Percentiles rank a stretch among this genome's conserved stretches.
Conservation (phyloP, 192 early-diverging fungal species). For the Podila epicladia region DNA sequence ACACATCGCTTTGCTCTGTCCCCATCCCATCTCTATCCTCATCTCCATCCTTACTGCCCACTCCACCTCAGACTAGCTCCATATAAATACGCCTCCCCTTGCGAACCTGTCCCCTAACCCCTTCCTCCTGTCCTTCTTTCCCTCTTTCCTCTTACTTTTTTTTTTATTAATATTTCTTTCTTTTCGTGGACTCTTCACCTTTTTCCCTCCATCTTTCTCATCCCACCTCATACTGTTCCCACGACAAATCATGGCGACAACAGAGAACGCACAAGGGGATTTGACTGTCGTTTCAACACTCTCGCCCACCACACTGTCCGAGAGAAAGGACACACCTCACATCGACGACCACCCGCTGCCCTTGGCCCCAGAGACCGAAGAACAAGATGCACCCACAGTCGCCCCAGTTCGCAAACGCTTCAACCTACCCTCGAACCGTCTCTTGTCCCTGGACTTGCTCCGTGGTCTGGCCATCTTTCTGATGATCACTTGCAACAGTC, state of each 20-base stretch:
- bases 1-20: neutral
- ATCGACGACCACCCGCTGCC: neutral
- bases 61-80: neutral
- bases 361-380: neutral
- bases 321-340: neutral
- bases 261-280: neutral
- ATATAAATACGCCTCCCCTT: neutral
- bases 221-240: neutral
- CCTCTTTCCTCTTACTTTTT: neutral
- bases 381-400: neutral
- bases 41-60: neutral
- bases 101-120: neutral
- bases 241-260: neutral
- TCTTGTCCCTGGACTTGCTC: conserved; percentile 57
- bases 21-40: neutral
- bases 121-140: neutral
- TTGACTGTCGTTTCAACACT: neutral
- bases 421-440: conserved; percentile 38
- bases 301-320: neutral
- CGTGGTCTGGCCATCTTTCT: conserved; percentile 58
- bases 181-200: neutral
- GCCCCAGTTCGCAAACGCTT: neutral
- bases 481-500: conserved; percentile 64
- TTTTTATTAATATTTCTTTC: neutral
- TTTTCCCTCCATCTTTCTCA: neutral